Evolutionary conservation across 2,329 filamentous ascomycete species (phyloP).

Genomic region (Trichoderma pleuroti): DNA sequence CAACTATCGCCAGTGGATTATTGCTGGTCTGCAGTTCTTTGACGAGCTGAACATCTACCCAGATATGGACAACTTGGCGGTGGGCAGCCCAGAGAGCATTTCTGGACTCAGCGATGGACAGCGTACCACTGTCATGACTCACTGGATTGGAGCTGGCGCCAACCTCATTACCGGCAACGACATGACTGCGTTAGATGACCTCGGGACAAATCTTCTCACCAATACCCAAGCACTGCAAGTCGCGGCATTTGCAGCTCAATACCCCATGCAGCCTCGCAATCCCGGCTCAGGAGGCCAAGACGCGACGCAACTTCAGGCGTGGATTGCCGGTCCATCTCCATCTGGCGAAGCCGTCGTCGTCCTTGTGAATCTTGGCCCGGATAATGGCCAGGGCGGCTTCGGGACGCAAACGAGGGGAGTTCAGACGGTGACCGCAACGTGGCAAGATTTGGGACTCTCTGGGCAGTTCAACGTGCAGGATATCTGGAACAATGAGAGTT

Average conservation of each 20-base stretch:
- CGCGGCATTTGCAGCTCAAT: slow-evolving; percentile 22
- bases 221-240: slow-evolving; percentile 17
- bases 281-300: slow-evolving; percentile 20
- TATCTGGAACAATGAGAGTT: slow-evolving; percentile 19
- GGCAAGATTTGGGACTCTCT: slow-evolving; percentile 19
- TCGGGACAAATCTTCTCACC: slow-evolving; percentile 20
- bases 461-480: slow-evolving; percentile 14
- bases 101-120: slow-evolving; percentile 21
- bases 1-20: slow-evolving; percentile 25
- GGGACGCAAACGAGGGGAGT: slow-evolving; percentile 7
- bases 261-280: slow-evolving; percentile 21
- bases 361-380: slow-evolving; percentile 22
- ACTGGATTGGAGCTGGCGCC: slow-evolving; percentile 23
- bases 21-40: slow-evolving; percentile 20
- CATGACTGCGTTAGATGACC: slow-evolving; percentile 18
- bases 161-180: slow-evolving; percentile 23
- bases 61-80: slow-evolving; percentile 23
- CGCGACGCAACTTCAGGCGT: slow-evolving; percentile 22
- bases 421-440: slow-evolving; percentile 21
- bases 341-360: slow-evolving; percentile 20
- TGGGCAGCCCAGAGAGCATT: slow-evolving; percentile 19
- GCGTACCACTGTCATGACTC: slow-evolving; percentile 22
- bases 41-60: slow-evolving; percentile 19
- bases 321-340: slow-evolving; percentile 21
- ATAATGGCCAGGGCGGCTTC: slow-evolving; percentile 22